Evolutionary conservation across 202 grass and related monocot species (phyloP).

Genomic region (Dendrocalamus latiflorus): DNA sequence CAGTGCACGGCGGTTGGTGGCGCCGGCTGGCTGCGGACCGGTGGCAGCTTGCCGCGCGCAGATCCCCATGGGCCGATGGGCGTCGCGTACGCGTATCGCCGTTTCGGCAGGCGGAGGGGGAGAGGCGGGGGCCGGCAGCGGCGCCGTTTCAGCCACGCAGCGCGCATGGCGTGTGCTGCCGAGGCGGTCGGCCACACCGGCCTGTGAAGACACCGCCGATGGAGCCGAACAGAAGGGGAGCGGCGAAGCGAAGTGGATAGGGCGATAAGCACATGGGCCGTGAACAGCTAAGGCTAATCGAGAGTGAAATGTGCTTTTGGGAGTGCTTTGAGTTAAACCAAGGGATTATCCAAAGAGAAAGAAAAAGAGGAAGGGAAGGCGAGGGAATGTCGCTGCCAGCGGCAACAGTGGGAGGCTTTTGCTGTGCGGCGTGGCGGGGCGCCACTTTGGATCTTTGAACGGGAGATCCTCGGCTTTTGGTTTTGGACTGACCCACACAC

Average conservation of each 20-base stretch:
- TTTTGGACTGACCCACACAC: background rate
- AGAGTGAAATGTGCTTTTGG: background rate
- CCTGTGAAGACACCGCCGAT: background rate
- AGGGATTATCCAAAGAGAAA: slow-evolving; percentile 21
- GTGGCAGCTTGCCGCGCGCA: too few relatives aligned
- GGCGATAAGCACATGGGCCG: background rate
- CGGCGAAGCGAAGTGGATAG: background rate
- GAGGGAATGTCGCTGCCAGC: slow-evolving; percentile 22
- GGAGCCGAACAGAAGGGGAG: background rate
- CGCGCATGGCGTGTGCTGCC: background rate
- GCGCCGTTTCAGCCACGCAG: background rate
- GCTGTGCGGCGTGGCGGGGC: background rate
- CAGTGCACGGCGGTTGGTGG: background rate
- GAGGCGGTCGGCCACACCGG: background rate
- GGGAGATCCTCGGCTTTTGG: slow-evolving; percentile 15
- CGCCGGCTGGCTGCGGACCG: background rate
- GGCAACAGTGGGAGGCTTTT: slow-evolving; percentile 30
- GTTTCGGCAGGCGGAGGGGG: background rate
- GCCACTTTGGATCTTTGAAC: slow-evolving; percentile 65
- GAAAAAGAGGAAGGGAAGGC: background rate
- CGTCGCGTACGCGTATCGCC: background rate
- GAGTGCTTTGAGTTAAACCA: background rate
- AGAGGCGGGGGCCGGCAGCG: too few relatives aligned
- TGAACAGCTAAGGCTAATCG: background rate
- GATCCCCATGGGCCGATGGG: background rate